These are phyloP conservation scores for Leccinum pellstonianum DNA, from an alignment of 768 basidiomycete species.

Conservation along the genomic window DNA sequence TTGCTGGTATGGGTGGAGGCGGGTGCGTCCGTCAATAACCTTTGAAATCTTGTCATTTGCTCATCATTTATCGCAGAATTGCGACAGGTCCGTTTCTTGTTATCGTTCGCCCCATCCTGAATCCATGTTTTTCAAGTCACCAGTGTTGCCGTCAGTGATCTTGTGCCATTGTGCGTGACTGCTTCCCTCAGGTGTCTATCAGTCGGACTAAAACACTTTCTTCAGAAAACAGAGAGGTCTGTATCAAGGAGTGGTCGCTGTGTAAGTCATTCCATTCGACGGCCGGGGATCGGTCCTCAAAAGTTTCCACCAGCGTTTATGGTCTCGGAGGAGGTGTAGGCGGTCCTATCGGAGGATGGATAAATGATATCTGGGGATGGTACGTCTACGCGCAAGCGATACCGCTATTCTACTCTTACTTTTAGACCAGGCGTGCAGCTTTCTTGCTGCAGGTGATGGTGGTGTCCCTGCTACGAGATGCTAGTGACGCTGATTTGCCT, in stretches of 20 bases:
- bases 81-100: neutral
- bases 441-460: neutral
- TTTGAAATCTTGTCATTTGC: neutral
- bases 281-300: neutral
- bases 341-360: neutral
- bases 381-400: neutral
- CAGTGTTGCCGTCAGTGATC: neutral
- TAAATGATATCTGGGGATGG: neutral
- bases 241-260: neutral
- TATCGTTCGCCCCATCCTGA: neutral
- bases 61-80: neutral
- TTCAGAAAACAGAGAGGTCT: neutral
- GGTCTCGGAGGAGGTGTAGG: neutral
- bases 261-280: neutral
- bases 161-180: neutral
- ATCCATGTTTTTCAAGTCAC: neutral
- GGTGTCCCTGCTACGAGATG: neutral
- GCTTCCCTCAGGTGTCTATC: neutral
- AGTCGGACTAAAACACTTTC: neutral
- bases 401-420: neutral
- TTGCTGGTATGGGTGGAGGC: neutral
- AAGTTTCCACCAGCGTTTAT: neutral
- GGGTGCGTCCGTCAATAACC: neutral
- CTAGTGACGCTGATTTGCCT: neutral
- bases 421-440: neutral